Percentiles rank a stretch among this genome's conserved stretches.
Conservation (phyloP, 805 yeast genomes). For the Komagataella pseudopastoris region DNA sequence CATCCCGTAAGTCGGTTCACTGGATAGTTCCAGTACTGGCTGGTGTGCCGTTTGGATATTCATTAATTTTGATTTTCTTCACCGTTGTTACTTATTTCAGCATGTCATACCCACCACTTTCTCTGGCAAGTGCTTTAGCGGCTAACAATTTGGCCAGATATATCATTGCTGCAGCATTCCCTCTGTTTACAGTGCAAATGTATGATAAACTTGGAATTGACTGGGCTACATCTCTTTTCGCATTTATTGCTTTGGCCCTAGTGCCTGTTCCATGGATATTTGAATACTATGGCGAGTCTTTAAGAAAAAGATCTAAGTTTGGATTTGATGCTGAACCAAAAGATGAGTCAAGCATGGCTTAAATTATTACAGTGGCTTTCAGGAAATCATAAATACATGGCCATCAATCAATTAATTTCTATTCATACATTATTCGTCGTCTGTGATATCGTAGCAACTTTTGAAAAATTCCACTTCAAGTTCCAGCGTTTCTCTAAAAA, state of each 20-base stretch:
- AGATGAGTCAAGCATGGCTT: not conserved
- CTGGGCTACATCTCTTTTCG: conserved; percentile 70
- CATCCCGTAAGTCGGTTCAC: conserved; percentile 43
- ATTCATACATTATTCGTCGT: not conserved
- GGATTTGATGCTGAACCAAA: conserved; percentile 26
- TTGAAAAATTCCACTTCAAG: conserved; percentile 33
- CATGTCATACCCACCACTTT: conserved; percentile 58
- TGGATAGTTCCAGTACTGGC: conserved; percentile 71
- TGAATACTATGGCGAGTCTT: conserved; percentile 37
- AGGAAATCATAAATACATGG: not conserved
- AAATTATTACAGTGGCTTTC: not conserved
- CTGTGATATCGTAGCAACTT: conserved; percentile 21
- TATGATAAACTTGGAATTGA: conserved; percentile 52
- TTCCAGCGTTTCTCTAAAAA: conserved; percentile 21
- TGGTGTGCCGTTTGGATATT: conserved; percentile 71
- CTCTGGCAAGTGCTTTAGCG: conserved; percentile 79
- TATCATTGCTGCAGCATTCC: conserved; percentile 64
- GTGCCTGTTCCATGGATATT: conserved; percentile 68
- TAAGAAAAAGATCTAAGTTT: conserved; percentile 44
- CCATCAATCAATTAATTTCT: not conserved
- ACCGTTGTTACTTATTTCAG: conserved; percentile 56
- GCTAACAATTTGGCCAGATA: conserved; percentile 78
- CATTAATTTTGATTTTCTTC: conserved; percentile 59
- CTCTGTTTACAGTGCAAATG: conserved; percentile 81
- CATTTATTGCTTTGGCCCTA: conserved; percentile 52